phyloP scores from a whole-genome alignment of 108 stramenopile genomes.

The Pseudonitzschia pungens region DNA sequence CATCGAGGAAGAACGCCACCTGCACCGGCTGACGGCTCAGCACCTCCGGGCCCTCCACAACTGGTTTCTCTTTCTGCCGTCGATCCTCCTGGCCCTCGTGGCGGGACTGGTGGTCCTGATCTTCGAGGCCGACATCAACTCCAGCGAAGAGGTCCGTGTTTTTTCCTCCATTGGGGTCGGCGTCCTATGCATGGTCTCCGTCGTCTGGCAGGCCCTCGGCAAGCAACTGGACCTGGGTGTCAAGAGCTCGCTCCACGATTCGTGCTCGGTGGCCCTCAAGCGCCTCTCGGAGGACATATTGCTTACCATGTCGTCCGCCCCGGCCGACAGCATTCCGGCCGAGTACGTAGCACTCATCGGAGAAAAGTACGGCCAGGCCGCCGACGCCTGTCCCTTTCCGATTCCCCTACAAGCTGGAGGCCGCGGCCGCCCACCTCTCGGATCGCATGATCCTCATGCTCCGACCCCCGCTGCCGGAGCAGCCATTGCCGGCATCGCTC shows the following conservation, averaged over 20 bases:
- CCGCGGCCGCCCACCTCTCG: constrained; percentile 30
- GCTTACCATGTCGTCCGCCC: constrained; percentile 31
- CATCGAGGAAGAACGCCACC: constrained; percentile 42
- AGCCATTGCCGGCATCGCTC: too few species aligned
- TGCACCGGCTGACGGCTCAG: constrained; percentile 37
- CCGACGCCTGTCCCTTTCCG: constrained; percentile 30
- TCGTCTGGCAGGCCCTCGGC: constrained; percentile 42
- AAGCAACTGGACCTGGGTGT: constrained; percentile 40
- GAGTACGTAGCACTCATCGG: constrained; percentile 36
- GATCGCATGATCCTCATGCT: constrained; percentile 43
- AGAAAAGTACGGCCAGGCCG: constrained; percentile 40
- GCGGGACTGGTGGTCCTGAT: constrained; percentile 34
- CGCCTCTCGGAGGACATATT: constrained; percentile 40
- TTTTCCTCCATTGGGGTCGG: constrained; percentile 33
- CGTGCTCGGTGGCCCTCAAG: constrained; percentile 28
- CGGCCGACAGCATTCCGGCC: constrained; percentile 34
- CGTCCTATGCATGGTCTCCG: constrained; percentile 29
- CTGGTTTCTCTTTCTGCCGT: constrained; percentile 42
- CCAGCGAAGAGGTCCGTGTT: constrained; percentile 14
- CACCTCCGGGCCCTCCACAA: constrained; percentile 33
- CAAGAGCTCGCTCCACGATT: constrained; percentile 29
- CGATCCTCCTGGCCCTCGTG: constrained; percentile 27
- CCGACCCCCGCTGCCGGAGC: constrained; percentile 15
- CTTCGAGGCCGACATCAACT: constrained; percentile 29
- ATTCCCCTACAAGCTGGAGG: constrained; percentile 37